Evolutionary conservation across 805 yeast genomes (phyloP).

Genomic region (Alloascoidea africana): DNA sequence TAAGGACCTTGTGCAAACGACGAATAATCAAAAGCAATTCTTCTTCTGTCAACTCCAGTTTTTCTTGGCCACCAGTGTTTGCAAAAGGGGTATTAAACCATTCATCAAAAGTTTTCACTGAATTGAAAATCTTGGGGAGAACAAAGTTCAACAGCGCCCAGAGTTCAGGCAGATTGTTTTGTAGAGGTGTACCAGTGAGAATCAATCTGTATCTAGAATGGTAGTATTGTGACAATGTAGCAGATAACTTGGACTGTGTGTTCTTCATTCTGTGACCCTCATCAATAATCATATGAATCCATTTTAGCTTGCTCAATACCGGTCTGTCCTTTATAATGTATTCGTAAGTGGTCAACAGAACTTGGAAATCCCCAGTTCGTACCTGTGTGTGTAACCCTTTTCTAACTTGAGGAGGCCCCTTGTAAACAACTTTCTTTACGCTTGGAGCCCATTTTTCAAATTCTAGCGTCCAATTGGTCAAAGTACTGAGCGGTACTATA

Average conservation of each 20-base stretch:
- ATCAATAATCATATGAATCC: conserved; percentile 83
- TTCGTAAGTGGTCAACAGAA: conserved; percentile 67
- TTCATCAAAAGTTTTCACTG: conserved; percentile 75
- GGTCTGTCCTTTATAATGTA: conserved; percentile 70
- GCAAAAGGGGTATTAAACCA: conserved; percentile 89
- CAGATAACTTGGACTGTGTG: conserved; percentile 56
- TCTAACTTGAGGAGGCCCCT: conserved; percentile 66
- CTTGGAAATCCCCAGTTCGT: conserved; percentile 57
- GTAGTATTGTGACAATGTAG: conserved; percentile 55
- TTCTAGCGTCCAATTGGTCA: conserved; percentile 76
- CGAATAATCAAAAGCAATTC: conserved; percentile 68
- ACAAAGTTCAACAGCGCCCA: conserved; percentile 80
- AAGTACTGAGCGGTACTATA: conserved; percentile 71
- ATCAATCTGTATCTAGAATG: conserved; percentile 65
- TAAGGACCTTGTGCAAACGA: conserved; percentile 72
- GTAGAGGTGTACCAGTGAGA: conserved; percentile 80
- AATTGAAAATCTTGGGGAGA: conserved; percentile 70
- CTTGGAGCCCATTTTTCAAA: conserved; percentile 86
- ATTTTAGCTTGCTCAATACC: conserved; percentile 46
- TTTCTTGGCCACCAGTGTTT: conserved; percentile 70
- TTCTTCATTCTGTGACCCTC: conserved; percentile 88
- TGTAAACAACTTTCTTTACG: conserved; percentile 54
- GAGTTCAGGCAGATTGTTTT: conserved; percentile 65
- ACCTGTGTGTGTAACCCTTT: conserved; percentile 49
- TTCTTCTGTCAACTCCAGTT: conserved; percentile 72